Conservation (phyloP, 345 rosid genomes). For the Gossypium mustelinum region DNA sequence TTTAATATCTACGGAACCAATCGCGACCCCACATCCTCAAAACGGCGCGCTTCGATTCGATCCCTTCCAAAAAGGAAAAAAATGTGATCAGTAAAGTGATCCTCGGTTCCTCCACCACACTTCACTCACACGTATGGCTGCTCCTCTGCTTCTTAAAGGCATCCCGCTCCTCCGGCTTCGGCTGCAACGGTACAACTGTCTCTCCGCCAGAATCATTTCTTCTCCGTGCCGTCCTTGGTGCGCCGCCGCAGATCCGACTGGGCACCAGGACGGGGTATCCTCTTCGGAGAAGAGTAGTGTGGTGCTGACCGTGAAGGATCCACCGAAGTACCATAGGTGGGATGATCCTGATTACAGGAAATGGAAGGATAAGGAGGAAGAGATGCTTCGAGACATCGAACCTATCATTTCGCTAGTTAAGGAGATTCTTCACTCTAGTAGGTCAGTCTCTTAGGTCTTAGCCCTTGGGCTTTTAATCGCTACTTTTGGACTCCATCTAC, state of each 20-base stretch:
- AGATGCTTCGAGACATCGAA: conserved; percentile 60
- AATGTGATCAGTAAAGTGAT: not conserved
- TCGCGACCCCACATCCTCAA: not conserved
- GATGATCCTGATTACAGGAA: conserved; percentile 69
- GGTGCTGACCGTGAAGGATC: conserved; percentile 27
- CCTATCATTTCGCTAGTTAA: conserved; percentile 51
- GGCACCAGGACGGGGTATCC: conserved; percentile 35
- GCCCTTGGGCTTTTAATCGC: not conserved
- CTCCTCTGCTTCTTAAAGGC: conserved; percentile 37
- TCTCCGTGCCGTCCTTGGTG: conserved; percentile 33
- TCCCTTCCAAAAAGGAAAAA: not conserved
- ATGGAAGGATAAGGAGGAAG: conserved; percentile 75
- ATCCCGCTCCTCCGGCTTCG: conserved; percentile 34
- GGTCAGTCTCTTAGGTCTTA: conserved; percentile 31
- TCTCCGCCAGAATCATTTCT: conserved; percentile 26
- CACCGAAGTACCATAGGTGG: conserved; percentile 35
- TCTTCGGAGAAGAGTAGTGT: conserved; percentile 26
- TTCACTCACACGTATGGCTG: conserved; percentile 38
- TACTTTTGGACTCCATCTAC: no score
- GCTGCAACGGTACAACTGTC: conserved; percentile 26
- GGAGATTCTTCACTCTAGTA: conserved; percentile 71
- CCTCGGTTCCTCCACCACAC: not conserved
- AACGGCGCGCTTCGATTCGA: not conserved
- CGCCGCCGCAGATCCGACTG: conserved; percentile 35
- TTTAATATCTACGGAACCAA: no score